Base-by-base conservation (phyloP, 768 basidiomycete genomes). In the Boletus pseudo-olivaceus region DNA sequence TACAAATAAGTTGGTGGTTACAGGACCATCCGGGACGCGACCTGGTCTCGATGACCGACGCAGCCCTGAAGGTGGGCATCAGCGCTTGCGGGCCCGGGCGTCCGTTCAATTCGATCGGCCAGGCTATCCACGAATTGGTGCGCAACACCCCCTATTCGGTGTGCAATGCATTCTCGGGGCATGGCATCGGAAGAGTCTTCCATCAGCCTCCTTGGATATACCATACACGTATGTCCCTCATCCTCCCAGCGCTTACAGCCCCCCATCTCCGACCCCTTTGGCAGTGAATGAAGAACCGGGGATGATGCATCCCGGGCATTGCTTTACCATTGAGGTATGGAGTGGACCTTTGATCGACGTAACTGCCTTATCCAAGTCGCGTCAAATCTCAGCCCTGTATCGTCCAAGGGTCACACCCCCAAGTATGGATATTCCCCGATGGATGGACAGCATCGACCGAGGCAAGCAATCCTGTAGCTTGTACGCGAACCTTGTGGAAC, bases 381-480 rank as follows among this genome's bases (percentile, higher is more conserved):
- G 10, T 45, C 30, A 2, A 2, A 23, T 19, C 4, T 11, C 54
- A 91, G 87, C 93, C 93, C 4, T 78, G 78, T 44, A 74, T 96
- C 32, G 79, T 95, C 12, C 88, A 93, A 72, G 93, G 93, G 11
- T 68, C 73, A 6, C 76, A 88, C 53, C 77, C 90, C 0, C 66
- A 72, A 26, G 82, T 82, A 3, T 87, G 86, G 82, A 81, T 91
- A 53, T 95, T 90, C 68, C 90, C 90, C 2, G 94, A 96, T 65
- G 91, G 90, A 26, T 96, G 94, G 94, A 93, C 92, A 3, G 84
- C 88, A n/a, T 88, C 89, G 0, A 93, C 93, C 0, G 85, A 89
- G 76, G 93, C 84, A 64, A 50, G 81, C 29, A 33, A 41, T 17
- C 40, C 15, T 14, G 2, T 29, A 10, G 29, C 51, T 15, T 53